Evolutionary conservation across 805 yeast species (phyloP).

Genomic region (Candida argentea): DNA sequence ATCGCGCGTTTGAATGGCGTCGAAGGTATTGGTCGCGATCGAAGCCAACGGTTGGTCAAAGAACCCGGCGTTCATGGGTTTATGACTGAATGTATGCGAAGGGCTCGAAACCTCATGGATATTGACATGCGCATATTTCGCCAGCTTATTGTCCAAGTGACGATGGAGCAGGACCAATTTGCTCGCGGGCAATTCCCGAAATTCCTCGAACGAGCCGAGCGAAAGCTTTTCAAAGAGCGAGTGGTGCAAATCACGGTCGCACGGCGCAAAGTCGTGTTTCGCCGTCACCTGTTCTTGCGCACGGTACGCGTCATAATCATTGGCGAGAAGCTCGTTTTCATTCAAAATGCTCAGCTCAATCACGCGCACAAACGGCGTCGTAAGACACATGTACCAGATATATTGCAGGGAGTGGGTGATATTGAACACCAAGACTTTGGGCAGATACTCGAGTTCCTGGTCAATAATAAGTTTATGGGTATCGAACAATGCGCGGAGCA

Average conservation of each 20-base stretch:
- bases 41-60: constrained; percentile 8
- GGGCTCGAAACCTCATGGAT: constrained; percentile 10
- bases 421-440: constrained; percentile 26
- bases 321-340: constrained; percentile 14
- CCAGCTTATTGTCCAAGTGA: constrained; percentile 11
- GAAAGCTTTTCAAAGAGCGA: constrained; percentile 12
- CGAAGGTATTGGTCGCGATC: constrained; percentile 11
- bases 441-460: constrained; percentile 9
- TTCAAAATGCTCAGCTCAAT: constrained; percentile 21
- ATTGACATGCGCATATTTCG: constrained; percentile 8
- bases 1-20: constrained; percentile 28
- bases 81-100: constrained; percentile 10
- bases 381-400: constrained; percentile 27
- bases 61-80: constrained; percentile 23
- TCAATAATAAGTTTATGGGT: constrained; percentile 10
- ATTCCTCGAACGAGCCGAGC: constrained; percentile 11
- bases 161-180: constrained; percentile 12
- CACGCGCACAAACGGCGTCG: constrained; percentile 27
- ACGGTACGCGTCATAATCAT: constrained; percentile 7
- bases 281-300: constrained; percentile 2
- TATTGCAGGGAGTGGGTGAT: constrained; percentile 22
- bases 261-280: constrained; percentile 11
- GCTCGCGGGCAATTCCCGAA: constrained; percentile 7
- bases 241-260: constrained; percentile 14
- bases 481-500: constrained; percentile 14